These are phyloP conservation scores for Mycosphaerella sp. DNA, from an alignment of 2,329 filamentous ascomycete genomes.

Conservation along the genomic window DNA sequence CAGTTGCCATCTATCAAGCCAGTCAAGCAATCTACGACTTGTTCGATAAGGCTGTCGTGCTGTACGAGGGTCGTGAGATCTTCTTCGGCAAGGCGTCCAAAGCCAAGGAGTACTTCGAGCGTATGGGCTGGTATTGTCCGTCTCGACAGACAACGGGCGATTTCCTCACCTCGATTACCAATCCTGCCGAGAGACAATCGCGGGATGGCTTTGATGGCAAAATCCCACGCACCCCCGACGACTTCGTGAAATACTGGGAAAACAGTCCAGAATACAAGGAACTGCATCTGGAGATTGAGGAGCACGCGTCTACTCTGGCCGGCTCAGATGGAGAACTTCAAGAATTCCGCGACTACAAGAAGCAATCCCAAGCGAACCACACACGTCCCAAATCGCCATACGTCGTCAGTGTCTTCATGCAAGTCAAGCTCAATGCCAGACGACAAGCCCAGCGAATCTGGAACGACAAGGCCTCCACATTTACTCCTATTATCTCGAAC, in stretches of 20 bases:
- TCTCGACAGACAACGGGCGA: constrained; percentile 61
- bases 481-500: constrained; percentile 44
- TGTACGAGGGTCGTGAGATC: constrained; percentile 72
- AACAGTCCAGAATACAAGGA: constrained; percentile 42
- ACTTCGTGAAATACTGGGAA: constrained; percentile 53
- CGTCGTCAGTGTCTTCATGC: constrained; percentile 51
- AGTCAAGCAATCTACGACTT: constrained; percentile 51
- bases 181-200: constrained; percentile 53
- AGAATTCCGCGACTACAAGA: constrained; percentile 45
- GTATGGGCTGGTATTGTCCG: constrained; percentile 63
- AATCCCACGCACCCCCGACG: constrained; percentile 62
- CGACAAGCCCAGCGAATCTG: constrained; percentile 48
- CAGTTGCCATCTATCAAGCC: constrained; percentile 54
- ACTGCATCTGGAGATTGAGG: constrained; percentile 45
- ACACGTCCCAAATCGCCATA: constrained; percentile 52
- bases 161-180: constrained; percentile 64
- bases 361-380: constrained; percentile 48
- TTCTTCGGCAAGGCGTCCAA: constrained; percentile 60
- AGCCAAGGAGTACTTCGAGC: constrained; percentile 60
- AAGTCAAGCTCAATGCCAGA: constrained; percentile 47
- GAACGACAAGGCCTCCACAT: constrained; percentile 47
- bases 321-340: constrained; percentile 39
- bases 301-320: constrained; percentile 45
- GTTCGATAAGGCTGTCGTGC: constrained; percentile 68
- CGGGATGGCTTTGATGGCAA: constrained; percentile 53